Evolutionary conservation across 2,329 filamentous ascomycete genomes (phyloP), one percentile per base, ranked within the genome.

Genomic region (Microthyrium microscopicum): DNA sequence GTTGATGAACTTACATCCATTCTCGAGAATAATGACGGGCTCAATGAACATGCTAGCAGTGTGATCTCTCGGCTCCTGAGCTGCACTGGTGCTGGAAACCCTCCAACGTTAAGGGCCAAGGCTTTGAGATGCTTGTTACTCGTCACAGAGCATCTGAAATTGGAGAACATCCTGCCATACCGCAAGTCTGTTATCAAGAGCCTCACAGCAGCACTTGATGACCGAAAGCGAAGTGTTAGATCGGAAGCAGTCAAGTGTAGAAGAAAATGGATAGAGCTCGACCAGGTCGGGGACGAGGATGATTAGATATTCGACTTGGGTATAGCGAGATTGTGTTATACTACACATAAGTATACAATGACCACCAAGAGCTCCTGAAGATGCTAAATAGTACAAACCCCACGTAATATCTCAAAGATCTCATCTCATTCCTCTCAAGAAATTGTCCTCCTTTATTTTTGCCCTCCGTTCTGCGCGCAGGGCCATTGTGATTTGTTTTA

Each of bases 371-470:
- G n/a, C n/a, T n/a, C n/a, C n/a, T n/a, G n/a, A n/a, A n/a, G n/a
- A n/a, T n/a, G n/a, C n/a, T n/a, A n/a, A n/a, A n/a, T n/a, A n/a
- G n/a, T n/a, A n/a, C n/a, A n/a, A n/a, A n/a, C n/a, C n/a, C n/a
- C n/a, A n/a, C n/a, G n/a, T n/a, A n/a, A n/a, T n/a, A n/a, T n/a
- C n/a, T n/a, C n/a, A 25, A 25, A 25, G 9, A 9, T 9, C 9
- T 29, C 15, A 62, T 7, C 57, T 48, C 77, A 85, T 82, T 27
- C 73, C 70, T 68, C 77, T 80, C 57, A 89, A 68, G 66, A 84
- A 89, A 60, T 89, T 89, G 51, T 57, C 59, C 64, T 89, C 81
- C 70, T 85, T 87, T 50, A 89, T 89, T 56, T 66, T 70, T 39
- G 68, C 70, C 57, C 76, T 71, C 51, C 80, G 65, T 61, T 83